Base-by-base conservation (phyloP, 2,329 filamentous ascomycete genomes). In the Plectosphaerella sp. region DNA sequence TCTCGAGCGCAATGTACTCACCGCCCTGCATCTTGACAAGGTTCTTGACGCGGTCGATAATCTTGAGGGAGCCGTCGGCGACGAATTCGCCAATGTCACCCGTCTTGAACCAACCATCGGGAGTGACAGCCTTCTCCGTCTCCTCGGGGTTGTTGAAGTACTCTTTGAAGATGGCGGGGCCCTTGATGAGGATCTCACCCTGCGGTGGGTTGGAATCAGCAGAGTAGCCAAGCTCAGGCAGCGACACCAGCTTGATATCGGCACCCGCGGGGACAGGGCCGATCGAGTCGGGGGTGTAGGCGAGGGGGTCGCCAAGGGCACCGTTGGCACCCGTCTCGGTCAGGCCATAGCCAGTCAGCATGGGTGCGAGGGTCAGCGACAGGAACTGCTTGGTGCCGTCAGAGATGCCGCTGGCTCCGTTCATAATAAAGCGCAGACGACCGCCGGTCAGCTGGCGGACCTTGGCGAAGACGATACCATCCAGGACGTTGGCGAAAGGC, bases 11-110 rank as follows among this genome's bases (percentile, higher is more conserved):
- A 68, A 97, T 95, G 72, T 97, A 97, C 77, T 97, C 93, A 61
- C 93, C 93, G 55, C 92, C 91, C 58, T 90, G 82, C 57, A 94
- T 92, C 84, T 97, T 97, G 71, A 97, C 89, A 52, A 97, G 77
- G 73, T 97, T 97, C 86, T 97, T 97, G 83, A 96, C 92, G 61
- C 93, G 90, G 70, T 97, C 93, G 65, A 97, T 92, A 67, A 97
- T 87, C 61, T 79, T 83, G 59, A 97, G 72, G 67, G 96, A 89
- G 43, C 93, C 93, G 56, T 87, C 79, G 45, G 75, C 67, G 69
- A 93, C 86, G 63, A 93, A 94, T 67, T 97, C 89, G 62, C 93
- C 93, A 67, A 97, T 94, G 64, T 97, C 93, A 55, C 93, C 93
- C 15, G 91, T 96, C 80, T 88, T 93, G 82, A 97, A 97, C 94